Conservation (phyloP, 2,329 filamentous ascomycete genomes). For the Ampelomyces quisqualis region DNA sequence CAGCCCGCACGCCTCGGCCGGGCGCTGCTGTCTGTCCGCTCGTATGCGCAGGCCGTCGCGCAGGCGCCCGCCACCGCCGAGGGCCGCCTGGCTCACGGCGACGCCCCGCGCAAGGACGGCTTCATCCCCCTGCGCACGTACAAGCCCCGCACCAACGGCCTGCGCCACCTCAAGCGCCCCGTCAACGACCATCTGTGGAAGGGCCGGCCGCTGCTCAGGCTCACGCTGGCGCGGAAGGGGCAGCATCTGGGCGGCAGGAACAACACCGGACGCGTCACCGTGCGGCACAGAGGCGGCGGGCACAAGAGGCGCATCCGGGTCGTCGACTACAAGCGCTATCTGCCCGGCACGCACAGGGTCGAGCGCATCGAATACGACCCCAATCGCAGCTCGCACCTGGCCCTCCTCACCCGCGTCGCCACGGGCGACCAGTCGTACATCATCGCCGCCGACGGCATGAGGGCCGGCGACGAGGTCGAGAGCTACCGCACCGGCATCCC, state of each 20-base stretch:
- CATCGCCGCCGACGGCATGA: constrained; percentile 89
- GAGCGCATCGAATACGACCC: constrained; percentile 97
- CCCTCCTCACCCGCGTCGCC: constrained; percentile 73
- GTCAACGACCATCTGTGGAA: constrained; percentile 98
- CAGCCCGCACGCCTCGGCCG: constrained; percentile 52
- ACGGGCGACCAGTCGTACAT: constrained; percentile 84
- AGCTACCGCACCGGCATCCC: constrained; percentile 92
- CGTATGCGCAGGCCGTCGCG: constrained; percentile 52
- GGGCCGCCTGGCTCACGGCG: constrained; percentile 20
- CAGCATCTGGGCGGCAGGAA: constrained; percentile 93
- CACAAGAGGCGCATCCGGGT: constrained; percentile 88
- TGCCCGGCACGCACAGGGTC: constrained; percentile 79
- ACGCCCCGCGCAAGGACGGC: constrained; percentile 34
- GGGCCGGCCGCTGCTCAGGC: constrained; percentile 74
- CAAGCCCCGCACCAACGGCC: constrained; percentile 87
- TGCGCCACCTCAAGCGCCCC: constrained; percentile 86
- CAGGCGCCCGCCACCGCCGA: constrained; percentile 38
- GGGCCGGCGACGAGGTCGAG: constrained; percentile 86
- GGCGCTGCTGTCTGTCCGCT: constrained; percentile 51
- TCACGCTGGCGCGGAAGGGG: constrained; percentile 91
- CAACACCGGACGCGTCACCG: constrained; percentile 78
- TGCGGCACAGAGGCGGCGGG: constrained; percentile 90
- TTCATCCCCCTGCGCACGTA: constrained; percentile 71
- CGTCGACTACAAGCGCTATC: constrained; percentile 80
- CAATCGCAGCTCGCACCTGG: constrained; percentile 88